Percentiles rank a stretch among this genome's conserved stretches.
Conservation (phyloP, 352 stramenopile genomes). For the Pythium periplocum region DNA sequence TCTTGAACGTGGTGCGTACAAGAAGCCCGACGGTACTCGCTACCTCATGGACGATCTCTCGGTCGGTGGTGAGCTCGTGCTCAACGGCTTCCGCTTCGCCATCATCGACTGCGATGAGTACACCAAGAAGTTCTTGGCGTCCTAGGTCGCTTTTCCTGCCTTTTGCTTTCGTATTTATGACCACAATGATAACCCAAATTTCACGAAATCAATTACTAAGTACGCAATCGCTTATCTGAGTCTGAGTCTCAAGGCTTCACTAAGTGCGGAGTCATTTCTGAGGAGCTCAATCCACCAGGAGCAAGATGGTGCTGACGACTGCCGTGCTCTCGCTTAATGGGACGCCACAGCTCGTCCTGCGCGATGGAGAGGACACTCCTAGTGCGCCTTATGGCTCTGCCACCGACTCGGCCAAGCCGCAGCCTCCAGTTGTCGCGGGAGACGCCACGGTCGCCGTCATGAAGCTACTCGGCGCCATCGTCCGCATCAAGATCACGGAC, state of each 20-base stretch:
- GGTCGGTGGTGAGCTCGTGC: slow-evolving; percentile 46
- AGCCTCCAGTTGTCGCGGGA: slow-evolving; percentile 24
- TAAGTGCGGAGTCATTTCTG: too few relatives aligned
- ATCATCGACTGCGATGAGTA: slow-evolving; percentile 79
- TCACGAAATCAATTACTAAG: too few relatives aligned
- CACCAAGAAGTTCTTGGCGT: slow-evolving; percentile 74
- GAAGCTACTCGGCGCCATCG: slow-evolving; percentile 42
- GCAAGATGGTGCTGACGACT: slow-evolving; percentile 5
- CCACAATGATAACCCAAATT: too few relatives aligned
- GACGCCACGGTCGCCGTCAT: slow-evolving; percentile 50
- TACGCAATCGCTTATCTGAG: too few relatives aligned
- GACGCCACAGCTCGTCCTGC: slow-evolving; percentile 28
- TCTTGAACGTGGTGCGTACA: slow-evolving; percentile 73
- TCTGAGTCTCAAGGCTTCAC: too few relatives aligned
- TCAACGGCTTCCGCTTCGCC: slow-evolving; percentile 74
- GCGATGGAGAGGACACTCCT: slow-evolving; percentile 21
- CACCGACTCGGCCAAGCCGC: slow-evolving; percentile 1
- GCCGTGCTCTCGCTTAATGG: slow-evolving; percentile 64
- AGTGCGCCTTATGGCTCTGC: not conserved
- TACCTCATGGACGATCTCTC: slow-evolving; percentile 58
- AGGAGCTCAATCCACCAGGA: too few relatives aligned
- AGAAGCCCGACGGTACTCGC: slow-evolving; percentile 43
- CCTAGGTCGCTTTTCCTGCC: slow-evolving; percentile 12
- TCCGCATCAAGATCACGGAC: slow-evolving; percentile 69
- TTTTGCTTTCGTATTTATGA: too few relatives aligned